A percentile compares a stretch with the other conserved stretches of the same genome.
These are phyloP conservation scores for Lodderomyces beijingensis DNA, from an alignment of 1,139 yeast species.

Conservation along the genomic window DNA sequence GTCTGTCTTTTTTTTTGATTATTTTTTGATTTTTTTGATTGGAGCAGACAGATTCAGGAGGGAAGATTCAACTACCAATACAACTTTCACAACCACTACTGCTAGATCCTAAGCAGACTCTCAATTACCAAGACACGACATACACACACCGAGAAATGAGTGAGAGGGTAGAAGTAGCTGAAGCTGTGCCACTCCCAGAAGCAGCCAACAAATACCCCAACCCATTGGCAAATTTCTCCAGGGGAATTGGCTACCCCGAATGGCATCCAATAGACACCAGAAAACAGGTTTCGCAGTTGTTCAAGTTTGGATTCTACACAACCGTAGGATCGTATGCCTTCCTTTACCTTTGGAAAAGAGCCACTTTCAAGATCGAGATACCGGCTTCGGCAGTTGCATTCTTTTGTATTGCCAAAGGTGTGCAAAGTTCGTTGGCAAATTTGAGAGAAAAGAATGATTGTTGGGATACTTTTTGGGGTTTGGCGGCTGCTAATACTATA, in stretches of 20 bases:
- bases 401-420: slow-evolving; percentile 35
- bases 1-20: too few species aligned
- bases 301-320: slow-evolving; percentile 40
- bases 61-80: too few species aligned
- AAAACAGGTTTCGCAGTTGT: slow-evolving; percentile 37
- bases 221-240: slow-evolving; percentile 39
- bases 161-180: slow-evolving; percentile 10
- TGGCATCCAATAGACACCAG: slow-evolving; percentile 45
- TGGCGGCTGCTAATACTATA: slow-evolving; percentile 40
- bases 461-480: slow-evolving; percentile 47
- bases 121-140: too few species aligned
- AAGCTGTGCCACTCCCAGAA: slow-evolving; percentile 22
- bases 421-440: slow-evolving; percentile 33
- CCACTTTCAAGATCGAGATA: slow-evolving; percentile 40
- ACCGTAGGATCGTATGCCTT: slow-evolving; percentile 48
- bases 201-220: slow-evolving; percentile 41
- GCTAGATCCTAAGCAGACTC: too few species aligned
- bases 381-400: slow-evolving; percentile 40
- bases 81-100: too few species aligned
- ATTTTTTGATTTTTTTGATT: too few species aligned
- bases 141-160: too few species aligned
- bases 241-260: slow-evolving; percentile 40
- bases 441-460: slow-evolving; percentile 48
- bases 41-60: too few species aligned
- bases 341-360: slow-evolving; percentile 46